Percentiles rank a stretch among this genome's conserved stretches.
Evolutionary conservation across 768 basidiomycete species (phyloP).

Genomic region (Panellus pusillus): DNA sequence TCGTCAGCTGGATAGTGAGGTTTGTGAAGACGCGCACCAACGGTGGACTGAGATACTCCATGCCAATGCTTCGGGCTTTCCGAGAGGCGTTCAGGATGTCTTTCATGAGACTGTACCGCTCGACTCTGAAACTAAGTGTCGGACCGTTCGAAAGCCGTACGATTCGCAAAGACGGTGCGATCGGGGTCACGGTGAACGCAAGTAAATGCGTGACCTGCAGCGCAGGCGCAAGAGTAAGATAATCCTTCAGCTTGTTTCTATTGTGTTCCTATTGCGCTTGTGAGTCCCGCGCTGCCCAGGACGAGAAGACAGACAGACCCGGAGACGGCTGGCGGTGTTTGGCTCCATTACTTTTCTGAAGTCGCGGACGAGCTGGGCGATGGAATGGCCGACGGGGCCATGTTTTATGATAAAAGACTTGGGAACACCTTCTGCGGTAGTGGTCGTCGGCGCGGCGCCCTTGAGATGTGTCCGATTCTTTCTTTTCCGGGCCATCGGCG

Average conservation of each 20-base stretch:
- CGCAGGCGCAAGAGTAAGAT: slow-evolving; percentile 86
- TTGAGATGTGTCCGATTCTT: slow-evolving; percentile 86
- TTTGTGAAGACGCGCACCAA: slow-evolving; percentile 53
- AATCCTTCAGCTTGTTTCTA: slow-evolving; percentile 91
- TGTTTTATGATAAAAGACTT: slow-evolving; percentile 98
- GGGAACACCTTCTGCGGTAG: slow-evolving; percentile 46
- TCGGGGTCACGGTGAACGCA: slow-evolving; percentile 84
- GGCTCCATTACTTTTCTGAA: slow-evolving; percentile 97
- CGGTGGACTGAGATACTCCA: slow-evolving; percentile 91
- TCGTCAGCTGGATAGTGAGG: background rate
- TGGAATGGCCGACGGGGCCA: slow-evolving; percentile 85
- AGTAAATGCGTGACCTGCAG: slow-evolving; percentile 91
- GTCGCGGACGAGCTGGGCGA: slow-evolving; percentile 89
- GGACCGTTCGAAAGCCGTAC: slow-evolving; percentile 88
- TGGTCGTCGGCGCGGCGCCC: slow-evolving; percentile 40
- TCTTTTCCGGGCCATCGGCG: slow-evolving; percentile 66
- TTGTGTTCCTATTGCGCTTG: slow-evolving; percentile 70
- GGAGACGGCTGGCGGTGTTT: slow-evolving; percentile 91
- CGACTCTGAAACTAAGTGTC: slow-evolving; percentile 89
- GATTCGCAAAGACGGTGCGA: slow-evolving; percentile 85
- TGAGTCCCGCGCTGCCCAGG: background rate
- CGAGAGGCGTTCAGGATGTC: slow-evolving; percentile 70
- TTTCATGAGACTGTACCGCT: slow-evolving; percentile 90
- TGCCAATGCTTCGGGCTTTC: slow-evolving; percentile 71
- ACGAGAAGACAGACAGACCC: slow-evolving; percentile 45